Percentiles rank a stretch among this genome's conserved stretches.
Evolutionary conservation across 2,329 filamentous ascomycete species (phyloP).

Genomic region (Byssoonygena ceratinophila): DNA sequence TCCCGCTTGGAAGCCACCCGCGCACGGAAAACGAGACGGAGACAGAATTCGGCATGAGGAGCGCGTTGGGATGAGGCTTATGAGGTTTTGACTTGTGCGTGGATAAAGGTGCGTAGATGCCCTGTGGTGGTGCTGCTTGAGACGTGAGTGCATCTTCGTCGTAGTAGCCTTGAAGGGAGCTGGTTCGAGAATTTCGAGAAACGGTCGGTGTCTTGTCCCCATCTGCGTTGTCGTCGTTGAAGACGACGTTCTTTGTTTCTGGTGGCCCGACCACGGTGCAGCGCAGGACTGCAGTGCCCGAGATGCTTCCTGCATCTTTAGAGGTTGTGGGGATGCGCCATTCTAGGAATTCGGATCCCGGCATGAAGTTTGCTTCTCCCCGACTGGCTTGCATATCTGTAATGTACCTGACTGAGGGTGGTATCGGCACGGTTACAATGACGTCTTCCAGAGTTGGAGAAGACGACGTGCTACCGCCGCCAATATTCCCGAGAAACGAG

Average conservation of each 20-base stretch:
- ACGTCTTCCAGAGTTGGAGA: conserved; percentile 64
- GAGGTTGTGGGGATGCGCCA: conserved; percentile 60
- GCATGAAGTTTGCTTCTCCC: conserved; percentile 73
- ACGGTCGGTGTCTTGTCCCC: conserved; percentile 16
- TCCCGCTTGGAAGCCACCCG: conserved; percentile 54
- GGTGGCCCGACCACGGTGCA: conserved; percentile 66
- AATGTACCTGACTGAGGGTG: conserved; percentile 67
- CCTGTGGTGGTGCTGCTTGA: conserved; percentile 20
- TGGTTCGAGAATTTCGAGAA: conserved; percentile 17
- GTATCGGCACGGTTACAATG: conserved; percentile 66
- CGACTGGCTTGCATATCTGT: conserved; percentile 68
- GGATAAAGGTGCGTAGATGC: neutral
- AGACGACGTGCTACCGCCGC: conserved; percentile 46
- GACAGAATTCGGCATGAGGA: conserved; percentile 69
- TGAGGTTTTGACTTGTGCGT: neutral
- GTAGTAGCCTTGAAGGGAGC: conserved; percentile 38
- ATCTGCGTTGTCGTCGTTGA: conserved; percentile 27
- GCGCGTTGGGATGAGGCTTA: conserved; percentile 44
- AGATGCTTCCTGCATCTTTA: conserved; percentile 60
- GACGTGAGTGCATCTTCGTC: conserved; percentile 29
- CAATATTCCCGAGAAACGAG: conserved; percentile 37
- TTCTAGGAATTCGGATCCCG: conserved; percentile 60
- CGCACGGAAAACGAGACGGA: conserved; percentile 55
- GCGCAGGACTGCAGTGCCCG: conserved; percentile 60
- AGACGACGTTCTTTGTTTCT: conserved; percentile 36